Evolutionary conservation across 257 asterid genomes (phyloP).

Genomic region (Jaltomata sinuosa): DNA sequence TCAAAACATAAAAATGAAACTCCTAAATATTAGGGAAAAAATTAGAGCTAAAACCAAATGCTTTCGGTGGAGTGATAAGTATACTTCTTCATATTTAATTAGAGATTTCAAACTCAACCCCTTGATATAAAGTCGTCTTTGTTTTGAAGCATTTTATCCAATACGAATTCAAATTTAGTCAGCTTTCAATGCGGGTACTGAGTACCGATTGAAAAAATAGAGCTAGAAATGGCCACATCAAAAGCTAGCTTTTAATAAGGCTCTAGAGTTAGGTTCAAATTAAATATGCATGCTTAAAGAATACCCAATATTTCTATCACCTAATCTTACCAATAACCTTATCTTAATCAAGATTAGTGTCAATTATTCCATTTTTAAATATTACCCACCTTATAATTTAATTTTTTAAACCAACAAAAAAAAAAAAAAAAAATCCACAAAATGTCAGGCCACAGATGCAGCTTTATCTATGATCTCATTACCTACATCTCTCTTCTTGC

Average conservation of each 20-base stretch:
- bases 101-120: too few species aligned
- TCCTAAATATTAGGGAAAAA: background rate
- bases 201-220: fast-evolving
- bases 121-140: too few species aligned
- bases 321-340: slow-evolving; percentile 14
- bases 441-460: slow-evolving; percentile 18
- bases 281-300: background rate
- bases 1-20: background rate
- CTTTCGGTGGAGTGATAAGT: background rate
- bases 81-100: background rate
- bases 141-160: too few species aligned
- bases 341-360: background rate
- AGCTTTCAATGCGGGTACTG: fast-evolving
- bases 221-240: background rate
- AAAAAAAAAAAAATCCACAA: background rate
- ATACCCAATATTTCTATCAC: slow-evolving; percentile 5
- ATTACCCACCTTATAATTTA: background rate
- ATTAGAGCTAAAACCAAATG: background rate
- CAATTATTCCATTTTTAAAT: background rate
- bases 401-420: background rate
- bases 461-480: slow-evolving; percentile 20
- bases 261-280: background rate
- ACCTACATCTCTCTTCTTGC: slow-evolving; percentile 6
- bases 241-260: background rate
- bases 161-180: fast-evolving